Percentiles rank a stretch among this genome's conserved stretches.
These are phyloP conservation scores for Smittium mucronatum DNA, from an alignment of 371 early-diverging fungal species.

Conservation along the genomic window DNA sequence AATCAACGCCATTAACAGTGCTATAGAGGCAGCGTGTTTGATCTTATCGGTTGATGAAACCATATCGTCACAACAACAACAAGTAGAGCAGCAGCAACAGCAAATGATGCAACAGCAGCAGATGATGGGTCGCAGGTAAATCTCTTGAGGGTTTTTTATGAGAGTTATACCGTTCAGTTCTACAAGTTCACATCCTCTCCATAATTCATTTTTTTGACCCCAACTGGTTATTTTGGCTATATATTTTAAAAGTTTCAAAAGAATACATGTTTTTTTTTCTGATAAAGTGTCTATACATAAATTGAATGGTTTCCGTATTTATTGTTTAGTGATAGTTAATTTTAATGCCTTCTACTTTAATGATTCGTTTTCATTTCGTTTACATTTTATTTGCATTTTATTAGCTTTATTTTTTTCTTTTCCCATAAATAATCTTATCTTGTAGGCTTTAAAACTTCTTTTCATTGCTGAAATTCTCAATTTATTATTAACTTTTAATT, in stretches of 20 bases:
- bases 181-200: no score
- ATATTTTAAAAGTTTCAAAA: no score
- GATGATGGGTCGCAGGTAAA: neutral
- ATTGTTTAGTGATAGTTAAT: neutral
- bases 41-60: slow-evolving; percentile 95
- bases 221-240: no score
- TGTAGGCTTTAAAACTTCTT: neutral
- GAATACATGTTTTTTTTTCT: no score
- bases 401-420: neutral
- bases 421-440: neutral
- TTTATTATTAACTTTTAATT: no score
- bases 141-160: no score
- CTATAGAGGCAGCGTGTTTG: slow-evolving; percentile 93
- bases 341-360: neutral
- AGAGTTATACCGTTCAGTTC: no score
- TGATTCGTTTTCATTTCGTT: neutral
- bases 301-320: no score
- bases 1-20: slow-evolving; percentile 90
- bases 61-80: slow-evolving; percentile 48
- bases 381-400: neutral
- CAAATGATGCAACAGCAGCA: slow-evolving; percentile 6
- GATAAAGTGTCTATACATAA: no score
- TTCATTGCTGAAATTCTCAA: neutral
- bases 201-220: no score
- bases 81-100: neutral